These are phyloP conservation scores for Saturnispora bothae DNA, from an alignment of 805 yeast species.

Conservation along the genomic window DNA sequence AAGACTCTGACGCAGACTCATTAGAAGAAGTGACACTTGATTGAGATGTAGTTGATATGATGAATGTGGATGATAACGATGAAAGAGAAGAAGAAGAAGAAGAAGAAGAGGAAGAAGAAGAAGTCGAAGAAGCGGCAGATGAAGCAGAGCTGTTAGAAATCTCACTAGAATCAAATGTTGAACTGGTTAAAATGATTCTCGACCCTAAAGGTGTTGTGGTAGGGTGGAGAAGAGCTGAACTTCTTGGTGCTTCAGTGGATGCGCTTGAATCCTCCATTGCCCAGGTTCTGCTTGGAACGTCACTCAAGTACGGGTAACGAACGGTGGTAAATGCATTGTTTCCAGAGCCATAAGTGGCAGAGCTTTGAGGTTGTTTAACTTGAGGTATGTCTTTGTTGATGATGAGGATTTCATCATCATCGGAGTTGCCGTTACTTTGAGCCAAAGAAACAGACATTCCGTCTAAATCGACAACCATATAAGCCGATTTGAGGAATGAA, in stretches of 20 bases:
- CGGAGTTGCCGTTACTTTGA: slow-evolving; percentile 29
- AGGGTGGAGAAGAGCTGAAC: background rate
- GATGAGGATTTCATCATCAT: slow-evolving; percentile 30
- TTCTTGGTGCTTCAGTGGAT: background rate
- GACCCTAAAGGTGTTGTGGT: background rate
- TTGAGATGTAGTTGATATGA: background rate
- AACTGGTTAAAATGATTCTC: too few species aligned
- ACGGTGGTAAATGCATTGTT: slow-evolving; percentile 8
- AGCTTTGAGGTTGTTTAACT: slow-evolving; percentile 8
- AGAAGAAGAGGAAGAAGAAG: background rate
- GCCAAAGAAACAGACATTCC: slow-evolving; percentile 35
- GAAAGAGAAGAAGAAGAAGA: too few species aligned
- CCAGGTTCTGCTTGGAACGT: background rate
- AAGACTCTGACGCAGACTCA: background rate
- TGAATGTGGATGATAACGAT: background rate
- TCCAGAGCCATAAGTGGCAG: slow-evolving; percentile 9
- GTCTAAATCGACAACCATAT: slow-evolving; percentile 47
- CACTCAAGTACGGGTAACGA: slow-evolving; percentile 6
- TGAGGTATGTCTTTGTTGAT: slow-evolving; percentile 25
- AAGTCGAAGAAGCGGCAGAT: background rate
- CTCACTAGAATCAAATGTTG: slow-evolving; percentile 1
- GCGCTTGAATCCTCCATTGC: background rate
- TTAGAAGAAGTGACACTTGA: background rate
- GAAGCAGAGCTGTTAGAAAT: background rate
- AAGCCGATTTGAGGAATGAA: slow-evolving; percentile 40